Evolutionary conservation across 805 yeast species (phyloP).

Genomic region (Blastobotrys mokoenaii): DNA sequence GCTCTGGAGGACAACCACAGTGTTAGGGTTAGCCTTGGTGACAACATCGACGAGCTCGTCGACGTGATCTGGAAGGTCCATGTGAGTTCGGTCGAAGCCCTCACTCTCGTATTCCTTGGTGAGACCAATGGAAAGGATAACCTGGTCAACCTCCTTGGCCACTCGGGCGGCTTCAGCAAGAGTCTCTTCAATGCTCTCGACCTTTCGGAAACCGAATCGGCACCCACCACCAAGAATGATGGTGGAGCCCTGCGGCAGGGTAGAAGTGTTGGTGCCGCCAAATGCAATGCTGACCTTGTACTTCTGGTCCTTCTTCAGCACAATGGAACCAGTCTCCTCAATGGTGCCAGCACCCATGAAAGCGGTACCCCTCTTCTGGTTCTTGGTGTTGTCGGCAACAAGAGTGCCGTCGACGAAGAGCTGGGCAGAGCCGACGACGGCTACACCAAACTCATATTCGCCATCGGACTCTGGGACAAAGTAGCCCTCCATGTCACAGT

Average conservation of each 20-base stretch:
- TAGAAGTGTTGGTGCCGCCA: slow-evolving; percentile 36
- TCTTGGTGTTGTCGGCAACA: slow-evolving; percentile 48
- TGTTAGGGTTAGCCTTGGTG: slow-evolving; percentile 39
- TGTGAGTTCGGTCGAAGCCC: slow-evolving; percentile 44
- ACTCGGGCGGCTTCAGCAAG: slow-evolving; percentile 37
- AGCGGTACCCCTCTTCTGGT: slow-evolving; percentile 41
- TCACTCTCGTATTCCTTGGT: slow-evolving; percentile 52
- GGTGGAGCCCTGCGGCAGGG: slow-evolving; percentile 6
- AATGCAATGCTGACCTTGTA: slow-evolving; percentile 39
- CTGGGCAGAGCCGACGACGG: slow-evolving; percentile 47
- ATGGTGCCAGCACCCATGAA: slow-evolving; percentile 50
- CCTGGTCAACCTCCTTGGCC: slow-evolving; percentile 47
- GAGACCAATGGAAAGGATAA: slow-evolving; percentile 43
- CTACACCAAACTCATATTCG: slow-evolving; percentile 43
- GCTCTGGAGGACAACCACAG: slow-evolving; percentile 47
- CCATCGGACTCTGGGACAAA: slow-evolving; percentile 42
- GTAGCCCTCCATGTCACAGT: slow-evolving; percentile 36
- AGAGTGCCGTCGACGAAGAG: slow-evolving; percentile 44
- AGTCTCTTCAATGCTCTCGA: slow-evolving; percentile 26
- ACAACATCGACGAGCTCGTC: slow-evolving; percentile 40
- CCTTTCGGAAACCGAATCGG: slow-evolving; percentile 16
- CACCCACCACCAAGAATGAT: slow-evolving; percentile 8
- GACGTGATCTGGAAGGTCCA: slow-evolving; percentile 44
- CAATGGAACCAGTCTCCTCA: slow-evolving; percentile 36
- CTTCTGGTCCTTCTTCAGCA: slow-evolving; percentile 35